Conservation (phyloP, 176 grass and related monocot genomes). For the Oryza rufipogon region DNA sequence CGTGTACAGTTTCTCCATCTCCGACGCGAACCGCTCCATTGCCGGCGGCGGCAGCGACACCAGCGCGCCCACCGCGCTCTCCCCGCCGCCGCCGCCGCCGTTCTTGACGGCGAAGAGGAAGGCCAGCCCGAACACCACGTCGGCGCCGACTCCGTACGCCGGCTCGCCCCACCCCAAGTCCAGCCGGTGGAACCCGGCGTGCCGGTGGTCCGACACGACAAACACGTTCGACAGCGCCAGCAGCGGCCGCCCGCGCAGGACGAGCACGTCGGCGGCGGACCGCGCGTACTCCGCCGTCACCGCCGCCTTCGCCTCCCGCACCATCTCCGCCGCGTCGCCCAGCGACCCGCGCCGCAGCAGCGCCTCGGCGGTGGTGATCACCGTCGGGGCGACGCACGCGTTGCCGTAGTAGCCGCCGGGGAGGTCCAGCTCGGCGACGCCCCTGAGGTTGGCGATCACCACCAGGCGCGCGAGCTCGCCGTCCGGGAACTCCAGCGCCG, state of each 20-base stretch:
- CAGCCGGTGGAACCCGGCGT: slow-evolving; percentile 38
- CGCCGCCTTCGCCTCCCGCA: slow-evolving; percentile 32
- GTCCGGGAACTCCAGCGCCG: slow-evolving; percentile 5
- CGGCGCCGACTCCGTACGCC: slow-evolving; percentile 34
- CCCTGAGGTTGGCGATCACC: slow-evolving; percentile 25
- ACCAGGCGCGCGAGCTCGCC: not conserved
- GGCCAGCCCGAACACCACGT: not conserved
- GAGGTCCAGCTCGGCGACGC: not conserved
- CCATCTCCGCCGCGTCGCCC: slow-evolving; percentile 29
- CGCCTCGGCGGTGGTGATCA: not conserved
- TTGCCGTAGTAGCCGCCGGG: slow-evolving; percentile 58
- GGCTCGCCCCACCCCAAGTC: slow-evolving; percentile 54
- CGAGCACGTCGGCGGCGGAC: slow-evolving; percentile 35
- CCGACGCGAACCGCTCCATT: slow-evolving; percentile 43
- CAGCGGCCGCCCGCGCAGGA: slow-evolving; percentile 21
- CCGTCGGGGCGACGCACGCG: slow-evolving; percentile 21
- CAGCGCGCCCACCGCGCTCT: slow-evolving; percentile 28
- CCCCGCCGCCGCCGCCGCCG: not conserved
- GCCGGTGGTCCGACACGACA: slow-evolving; percentile 44
- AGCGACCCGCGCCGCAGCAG: slow-evolving; percentile 15
- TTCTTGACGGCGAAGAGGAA: slow-evolving; percentile 7
- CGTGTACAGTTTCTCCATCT: slow-evolving; percentile 7
- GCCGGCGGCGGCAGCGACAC: slow-evolving; percentile 37
- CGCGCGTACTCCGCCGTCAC: slow-evolving; percentile 48
- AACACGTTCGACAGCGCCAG: slow-evolving; percentile 19